These are phyloP conservation scores for Lotus japonicus DNA, from an alignment of 306 rosid species.

Conservation along the genomic window DNA sequence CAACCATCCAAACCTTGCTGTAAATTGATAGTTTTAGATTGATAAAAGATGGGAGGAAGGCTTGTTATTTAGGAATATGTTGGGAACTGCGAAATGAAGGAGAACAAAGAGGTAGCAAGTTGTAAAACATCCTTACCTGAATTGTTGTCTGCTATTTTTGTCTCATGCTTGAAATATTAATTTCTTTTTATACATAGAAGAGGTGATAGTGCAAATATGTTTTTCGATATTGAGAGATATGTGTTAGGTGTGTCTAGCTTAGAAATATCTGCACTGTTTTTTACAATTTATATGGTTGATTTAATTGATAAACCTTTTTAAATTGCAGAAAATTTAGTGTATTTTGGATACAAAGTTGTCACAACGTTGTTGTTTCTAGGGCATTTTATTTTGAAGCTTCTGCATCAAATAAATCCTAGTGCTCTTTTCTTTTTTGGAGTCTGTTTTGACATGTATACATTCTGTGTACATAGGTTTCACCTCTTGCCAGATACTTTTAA, in stretches of 20 bases:
- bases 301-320: not conserved
- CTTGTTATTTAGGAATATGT: not conserved
- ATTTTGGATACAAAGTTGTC: not conserved
- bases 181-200: slow-evolving; percentile 4
- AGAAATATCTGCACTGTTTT: not conserved
- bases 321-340: not conserved
- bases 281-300: not conserved
- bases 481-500: not conserved
- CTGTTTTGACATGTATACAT: not conserved
- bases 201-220: not conserved
- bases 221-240: not conserved
- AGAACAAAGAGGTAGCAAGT: not conserved
- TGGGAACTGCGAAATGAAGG: not conserved
- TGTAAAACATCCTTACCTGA: slow-evolving; percentile 1
- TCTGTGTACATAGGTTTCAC: not conserved
- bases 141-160: not conserved
- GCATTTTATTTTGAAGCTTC: not conserved
- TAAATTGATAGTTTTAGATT: slow-evolving; percentile 6
- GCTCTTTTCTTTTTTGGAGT: not conserved
- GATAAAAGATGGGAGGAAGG: not conserved
- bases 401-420: slow-evolving; percentile 1
- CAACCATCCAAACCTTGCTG: not conserved
- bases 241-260: not conserved
- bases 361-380: not conserved
- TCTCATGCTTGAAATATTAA: not conserved